Evolutionary conservation across 495 filamentous ascomycete genomes (phyloP).

Genomic region (Cercophora newfieldiana): DNA sequence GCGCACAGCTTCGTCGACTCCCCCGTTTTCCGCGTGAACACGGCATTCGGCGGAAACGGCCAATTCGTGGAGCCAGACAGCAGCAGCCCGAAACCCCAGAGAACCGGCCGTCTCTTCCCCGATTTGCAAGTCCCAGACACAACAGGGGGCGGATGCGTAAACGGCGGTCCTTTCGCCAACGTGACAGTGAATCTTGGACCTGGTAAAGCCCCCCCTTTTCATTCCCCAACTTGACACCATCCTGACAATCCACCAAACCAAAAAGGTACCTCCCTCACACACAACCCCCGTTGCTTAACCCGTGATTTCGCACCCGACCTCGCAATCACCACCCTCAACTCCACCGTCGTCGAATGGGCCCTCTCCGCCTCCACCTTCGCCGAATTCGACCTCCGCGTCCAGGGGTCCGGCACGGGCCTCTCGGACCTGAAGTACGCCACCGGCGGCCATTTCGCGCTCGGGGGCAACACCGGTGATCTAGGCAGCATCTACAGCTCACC

Average conservation of each 20-base stretch:
- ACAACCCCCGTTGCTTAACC: conserved; percentile 19
- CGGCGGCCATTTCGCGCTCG: conserved; percentile 14
- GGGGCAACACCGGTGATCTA: conserved; percentile 7
- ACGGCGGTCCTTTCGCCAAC: conserved; percentile 51
- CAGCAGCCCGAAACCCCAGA: not conserved
- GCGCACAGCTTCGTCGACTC: conserved; percentile 3
- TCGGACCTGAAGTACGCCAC: conserved; percentile 5
- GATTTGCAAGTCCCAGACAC: not conserved
- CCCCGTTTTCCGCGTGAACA: conserved; percentile 25
- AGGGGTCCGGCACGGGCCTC: not conserved
- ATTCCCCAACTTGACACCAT: too few relatives aligned
- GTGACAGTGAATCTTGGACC: conserved; percentile 12
- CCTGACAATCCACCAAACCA: too few relatives aligned
- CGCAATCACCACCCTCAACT: not conserved
- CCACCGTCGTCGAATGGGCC: not conserved
- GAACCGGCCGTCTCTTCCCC: too few relatives aligned
- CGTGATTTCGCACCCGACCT: conserved; percentile 19
- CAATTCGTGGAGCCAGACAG: not conserved
- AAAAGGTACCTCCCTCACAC: too few relatives aligned
- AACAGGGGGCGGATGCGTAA: conserved; percentile 59
- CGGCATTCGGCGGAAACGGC: conserved; percentile 38
- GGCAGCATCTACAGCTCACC: conserved; percentile 32
- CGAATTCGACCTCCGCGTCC: not conserved
- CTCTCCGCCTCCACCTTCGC: not conserved
- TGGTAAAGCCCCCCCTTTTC: conserved; percentile 6